Percentiles rank a stretch among this genome's conserved stretches.
Conservation (phyloP, 2,329 filamentous ascomycete genomes). For the Calonectria naviculata region DNA sequence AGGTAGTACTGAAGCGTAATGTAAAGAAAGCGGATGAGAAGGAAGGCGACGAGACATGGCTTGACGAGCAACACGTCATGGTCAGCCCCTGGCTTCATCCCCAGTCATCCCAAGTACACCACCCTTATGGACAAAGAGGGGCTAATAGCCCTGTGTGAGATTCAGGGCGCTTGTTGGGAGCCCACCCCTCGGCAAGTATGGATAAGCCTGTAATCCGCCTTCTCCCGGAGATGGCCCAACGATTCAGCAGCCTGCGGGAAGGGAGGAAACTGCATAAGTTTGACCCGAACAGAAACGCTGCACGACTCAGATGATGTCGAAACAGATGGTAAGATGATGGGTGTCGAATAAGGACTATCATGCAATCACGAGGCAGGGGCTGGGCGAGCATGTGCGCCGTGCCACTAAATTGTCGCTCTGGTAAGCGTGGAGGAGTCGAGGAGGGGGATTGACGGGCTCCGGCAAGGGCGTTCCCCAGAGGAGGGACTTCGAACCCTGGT, state of each 20-base stretch:
- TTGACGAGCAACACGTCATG: constrained; percentile 17
- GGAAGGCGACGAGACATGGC: constrained; percentile 11
- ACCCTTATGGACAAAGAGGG: constrained; percentile 18
- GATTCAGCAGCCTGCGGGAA: constrained; percentile 1
- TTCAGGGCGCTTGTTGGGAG: constrained; percentile 37
- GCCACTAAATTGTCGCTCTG: constrained; percentile 5
- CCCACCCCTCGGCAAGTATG: constrained; percentile 14
- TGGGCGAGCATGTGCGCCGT: constrained; percentile 16
- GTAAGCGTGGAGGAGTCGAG: not conserved
- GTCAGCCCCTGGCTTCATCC: constrained; percentile 22
- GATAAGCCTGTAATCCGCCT: constrained; percentile 21
- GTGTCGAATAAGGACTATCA: constrained; percentile 1
- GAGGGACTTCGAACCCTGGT: constrained; percentile 8
- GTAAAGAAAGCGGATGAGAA: constrained; percentile 4
- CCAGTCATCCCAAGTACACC: constrained; percentile 14
- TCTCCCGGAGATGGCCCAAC: constrained; percentile 15
- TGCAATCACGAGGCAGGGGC: constrained; percentile 3
- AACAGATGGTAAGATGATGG: constrained; percentile 26
- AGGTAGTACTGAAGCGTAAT: constrained; percentile 2
- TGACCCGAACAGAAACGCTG: constrained; percentile 1
- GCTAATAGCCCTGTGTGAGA: constrained; percentile 34
- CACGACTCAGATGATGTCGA: constrained; percentile 12
- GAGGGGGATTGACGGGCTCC: constrained; percentile 12
- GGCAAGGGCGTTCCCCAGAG: constrained; percentile 9
- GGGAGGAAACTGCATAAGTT: not conserved